These are phyloP conservation scores for Phaffia rhodozyma DNA, from an alignment of 1,284 basidiomycete species.

Conservation along the genomic window DNA sequence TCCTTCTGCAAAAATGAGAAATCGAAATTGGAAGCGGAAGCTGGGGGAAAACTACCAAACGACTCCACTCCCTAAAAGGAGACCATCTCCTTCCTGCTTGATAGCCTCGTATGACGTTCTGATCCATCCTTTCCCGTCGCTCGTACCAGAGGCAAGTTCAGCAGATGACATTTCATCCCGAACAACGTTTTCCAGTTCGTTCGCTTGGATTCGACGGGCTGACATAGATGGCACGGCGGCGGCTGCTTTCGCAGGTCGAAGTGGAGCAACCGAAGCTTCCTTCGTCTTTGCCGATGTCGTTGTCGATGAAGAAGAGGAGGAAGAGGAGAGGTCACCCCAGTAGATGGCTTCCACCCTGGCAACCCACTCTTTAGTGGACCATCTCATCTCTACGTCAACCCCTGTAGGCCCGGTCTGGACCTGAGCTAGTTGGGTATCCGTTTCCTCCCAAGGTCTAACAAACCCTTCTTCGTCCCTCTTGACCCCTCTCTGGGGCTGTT, in stretches of 20 bases:
- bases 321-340: slow-evolving; percentile 39
- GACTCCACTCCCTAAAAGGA: slow-evolving; percentile 14
- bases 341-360: slow-evolving; percentile 62
- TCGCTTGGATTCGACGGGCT: neutral
- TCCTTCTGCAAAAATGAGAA: too few relatives aligned
- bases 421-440: slow-evolving; percentile 26
- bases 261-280: slow-evolving; percentile 1
- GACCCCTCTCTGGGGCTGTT: neutral
- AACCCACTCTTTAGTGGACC: slow-evolving; percentile 55
- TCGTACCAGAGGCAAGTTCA: neutral
- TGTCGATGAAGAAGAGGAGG: neutral
- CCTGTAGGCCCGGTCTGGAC: slow-evolving; percentile 4
- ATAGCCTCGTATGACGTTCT: slow-evolving; percentile 4
- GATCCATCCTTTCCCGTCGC: neutral
- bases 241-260: slow-evolving; percentile 22
- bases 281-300: neutral
- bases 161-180: slow-evolving; percentile 10
- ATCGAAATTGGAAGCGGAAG: too few relatives aligned
- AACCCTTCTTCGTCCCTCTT: slow-evolving; percentile 50
- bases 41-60: slow-evolving; percentile 6
- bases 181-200: slow-evolving; percentile 5
- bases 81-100: slow-evolving; percentile 9
- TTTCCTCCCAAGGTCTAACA: slow-evolving; percentile 44
- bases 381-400: slow-evolving; percentile 38
- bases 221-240: neutral